These are phyloP conservation scores for Asclepias syriaca DNA, from an alignment of 257 asterid genomes.

Conservation along the genomic window DNA sequence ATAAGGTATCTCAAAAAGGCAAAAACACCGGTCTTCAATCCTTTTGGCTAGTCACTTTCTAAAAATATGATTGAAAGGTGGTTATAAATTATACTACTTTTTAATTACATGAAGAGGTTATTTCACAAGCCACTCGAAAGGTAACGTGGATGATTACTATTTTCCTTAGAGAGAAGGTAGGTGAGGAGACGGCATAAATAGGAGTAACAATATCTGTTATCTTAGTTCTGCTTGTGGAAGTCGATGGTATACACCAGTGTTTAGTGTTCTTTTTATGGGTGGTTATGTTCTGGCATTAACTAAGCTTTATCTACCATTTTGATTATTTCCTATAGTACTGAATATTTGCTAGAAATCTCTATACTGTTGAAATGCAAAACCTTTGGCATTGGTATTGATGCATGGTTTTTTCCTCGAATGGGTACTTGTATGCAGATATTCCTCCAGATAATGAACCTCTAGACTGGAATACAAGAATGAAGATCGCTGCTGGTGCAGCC, in stretches of 20 bases:
- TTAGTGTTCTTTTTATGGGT: too few relatives aligned
- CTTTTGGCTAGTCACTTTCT: too few relatives aligned
- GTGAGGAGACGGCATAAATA: not conserved
- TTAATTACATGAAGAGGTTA: too few relatives aligned
- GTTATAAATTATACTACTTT: too few relatives aligned
- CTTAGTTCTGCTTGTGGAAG: not conserved
- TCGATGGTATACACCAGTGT: not conserved
- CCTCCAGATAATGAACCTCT: constrained; percentile 59
- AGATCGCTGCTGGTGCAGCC: constrained; percentile 92
- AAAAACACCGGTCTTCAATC: too few relatives aligned
- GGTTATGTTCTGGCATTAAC: not conserved
- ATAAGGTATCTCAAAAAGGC: too few relatives aligned
- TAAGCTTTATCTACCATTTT: not conserved
- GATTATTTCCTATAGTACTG: not conserved
- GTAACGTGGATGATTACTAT: too few relatives aligned
- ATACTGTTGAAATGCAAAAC: not conserved
- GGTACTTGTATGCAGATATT: constrained; percentile 41
- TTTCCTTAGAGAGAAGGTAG: too few relatives aligned
- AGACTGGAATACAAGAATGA: constrained; percentile 96
- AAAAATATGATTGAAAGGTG: too few relatives aligned
- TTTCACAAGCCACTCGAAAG: too few relatives aligned
- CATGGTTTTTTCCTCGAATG: not conserved
- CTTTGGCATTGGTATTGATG: not conserved
- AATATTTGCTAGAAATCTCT: not conserved
- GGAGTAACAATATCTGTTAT: not conserved